phyloP scores from a whole-genome alignment of 2,329 filamentous ascomycete genomes.

The Pestalotiopsis fici region DNA sequence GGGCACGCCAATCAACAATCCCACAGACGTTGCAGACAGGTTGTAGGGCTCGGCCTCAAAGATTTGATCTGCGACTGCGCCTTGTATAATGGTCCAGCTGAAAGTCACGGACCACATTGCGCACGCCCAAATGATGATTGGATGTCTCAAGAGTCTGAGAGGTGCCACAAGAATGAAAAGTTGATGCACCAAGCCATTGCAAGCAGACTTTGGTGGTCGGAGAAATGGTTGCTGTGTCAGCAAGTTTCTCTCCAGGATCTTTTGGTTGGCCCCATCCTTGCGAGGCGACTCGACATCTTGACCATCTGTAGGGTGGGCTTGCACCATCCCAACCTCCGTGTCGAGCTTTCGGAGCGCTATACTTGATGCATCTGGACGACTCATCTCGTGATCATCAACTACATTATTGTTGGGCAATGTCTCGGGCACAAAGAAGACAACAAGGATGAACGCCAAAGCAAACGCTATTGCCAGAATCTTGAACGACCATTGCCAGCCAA shows the following conservation, averaged over 20 bases:
- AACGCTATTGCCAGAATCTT: conserved; percentile 11
- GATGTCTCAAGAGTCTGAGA: not conserved
- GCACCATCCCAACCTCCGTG: not conserved
- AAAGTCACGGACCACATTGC: conserved; percentile 13
- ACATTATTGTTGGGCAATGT: not conserved
- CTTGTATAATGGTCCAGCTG: conserved; percentile 5
- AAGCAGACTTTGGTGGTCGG: not conserved
- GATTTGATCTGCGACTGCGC: conserved; percentile 5
- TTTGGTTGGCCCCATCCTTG: not conserved
- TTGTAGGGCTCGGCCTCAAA: conserved; percentile 34
- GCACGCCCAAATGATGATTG: conserved; percentile 10
- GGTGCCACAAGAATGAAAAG: not conserved
- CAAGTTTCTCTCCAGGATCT: not conserved
- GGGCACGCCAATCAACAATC: conserved; percentile 37
- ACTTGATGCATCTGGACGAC: not conserved
- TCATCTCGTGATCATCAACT: not conserved
- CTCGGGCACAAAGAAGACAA: not conserved
- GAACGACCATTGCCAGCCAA: conserved; percentile 10
- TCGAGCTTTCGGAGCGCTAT: not conserved
- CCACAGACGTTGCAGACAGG: conserved; percentile 35
- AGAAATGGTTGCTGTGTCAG: not conserved
- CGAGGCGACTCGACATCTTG: not conserved
- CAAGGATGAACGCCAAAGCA: not conserved
- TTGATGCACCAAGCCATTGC: not conserved
- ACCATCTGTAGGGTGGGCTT: not conserved